A percentile compares a stretch with the other conserved stretches of the same genome.
Evolutionary conservation across 371 early-diverging fungal genomes (phyloP).

Genomic region (Apophysomyces ossiformis): DNA sequence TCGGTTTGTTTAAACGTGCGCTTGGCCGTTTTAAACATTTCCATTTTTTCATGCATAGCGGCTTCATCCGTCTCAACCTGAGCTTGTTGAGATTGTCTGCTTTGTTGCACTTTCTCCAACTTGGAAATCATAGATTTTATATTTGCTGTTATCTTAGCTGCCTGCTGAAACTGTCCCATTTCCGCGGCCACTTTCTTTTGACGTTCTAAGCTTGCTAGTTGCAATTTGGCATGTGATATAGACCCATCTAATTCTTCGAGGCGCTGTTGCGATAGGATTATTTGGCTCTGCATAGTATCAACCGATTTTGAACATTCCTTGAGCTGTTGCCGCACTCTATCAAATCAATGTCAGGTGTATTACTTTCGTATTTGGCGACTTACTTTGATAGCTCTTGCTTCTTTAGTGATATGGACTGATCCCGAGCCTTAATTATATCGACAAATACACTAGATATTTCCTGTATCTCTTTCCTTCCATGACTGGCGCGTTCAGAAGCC

Average conservation of each 20-base stretch:
- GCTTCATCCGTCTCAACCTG: not conserved
- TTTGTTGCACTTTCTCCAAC: not conserved
- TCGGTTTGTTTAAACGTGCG: not conserved
- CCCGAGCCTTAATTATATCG: constrained; percentile 7
- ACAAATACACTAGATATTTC: not conserved
- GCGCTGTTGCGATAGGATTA: constrained; percentile 11
- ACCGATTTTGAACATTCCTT: not conserved
- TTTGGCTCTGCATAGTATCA: constrained; percentile 13
- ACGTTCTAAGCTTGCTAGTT: constrained; percentile 12
- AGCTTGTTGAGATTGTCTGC: not conserved
- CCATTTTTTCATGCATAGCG: not conserved
- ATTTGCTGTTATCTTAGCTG: constrained; percentile 13
- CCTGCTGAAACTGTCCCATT: constrained; percentile 19
- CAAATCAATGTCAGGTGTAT: not conserved
- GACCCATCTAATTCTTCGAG: constrained; percentile 19
- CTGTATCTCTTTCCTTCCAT: constrained; percentile 10
- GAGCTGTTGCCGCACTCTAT: not conserved
- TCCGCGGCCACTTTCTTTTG: constrained; percentile 22
- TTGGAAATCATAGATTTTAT: constrained; percentile 8
- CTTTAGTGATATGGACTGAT: constrained; percentile 13
- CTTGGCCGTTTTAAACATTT: not conserved
- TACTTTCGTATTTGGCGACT: not conserved
- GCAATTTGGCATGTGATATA: constrained; percentile 8
- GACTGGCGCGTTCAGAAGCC: not conserved
- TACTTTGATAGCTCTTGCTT: constrained; percentile 15